phyloP scores from a whole-genome alignment of 2,329 filamentous ascomycete genomes.

The Decorospora gaudefroyi region DNA sequence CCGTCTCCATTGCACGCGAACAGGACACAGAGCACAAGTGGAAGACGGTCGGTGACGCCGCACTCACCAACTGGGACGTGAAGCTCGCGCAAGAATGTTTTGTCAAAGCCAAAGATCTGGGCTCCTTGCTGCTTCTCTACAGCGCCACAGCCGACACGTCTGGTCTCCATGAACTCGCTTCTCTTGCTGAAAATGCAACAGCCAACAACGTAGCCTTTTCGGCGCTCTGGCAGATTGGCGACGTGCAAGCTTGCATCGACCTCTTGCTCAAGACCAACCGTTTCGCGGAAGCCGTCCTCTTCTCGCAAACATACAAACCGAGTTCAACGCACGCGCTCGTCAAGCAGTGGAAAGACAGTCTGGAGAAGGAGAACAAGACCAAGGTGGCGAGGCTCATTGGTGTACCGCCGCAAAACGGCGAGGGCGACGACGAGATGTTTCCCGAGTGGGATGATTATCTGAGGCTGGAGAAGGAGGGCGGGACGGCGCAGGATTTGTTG shows the following conservation, averaged over 20 bases:
- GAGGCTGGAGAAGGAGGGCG: constrained; percentile 74
- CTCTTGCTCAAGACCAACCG: constrained; percentile 79
- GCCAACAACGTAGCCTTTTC: constrained; percentile 94
- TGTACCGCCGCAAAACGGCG: constrained; percentile 68
- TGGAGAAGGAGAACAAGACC: constrained; percentile 84
- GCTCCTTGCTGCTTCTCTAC: constrained; percentile 84
- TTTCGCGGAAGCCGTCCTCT: constrained; percentile 82
- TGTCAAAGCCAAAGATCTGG: constrained; percentile 84
- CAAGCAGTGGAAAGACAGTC: constrained; percentile 75
- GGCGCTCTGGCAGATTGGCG: constrained; percentile 82
- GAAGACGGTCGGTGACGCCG: constrained; percentile 95
- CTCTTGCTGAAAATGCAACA: constrained; percentile 74
- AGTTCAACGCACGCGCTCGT: constrained; percentile 71
- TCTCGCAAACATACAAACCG: constrained; percentile 94
- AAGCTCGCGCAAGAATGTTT: constrained; percentile 91
- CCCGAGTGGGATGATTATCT: constrained; percentile 95
- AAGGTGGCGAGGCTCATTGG: constrained; percentile 84
- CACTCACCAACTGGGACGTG: constrained; percentile 84
- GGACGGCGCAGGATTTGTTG: constrained; percentile 48
- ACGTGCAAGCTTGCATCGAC: constrained; percentile 79
- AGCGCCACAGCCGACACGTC: constrained; percentile 79
- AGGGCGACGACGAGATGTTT: constrained; percentile 78
- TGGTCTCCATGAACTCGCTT: constrained; percentile 72
- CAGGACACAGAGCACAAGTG: constrained; percentile 95
- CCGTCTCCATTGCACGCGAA: constrained; percentile 78